These are phyloP conservation scores for Lanmaoa pseudosensibilis DNA, from an alignment of 768 basidiomycete species.

Conservation along the genomic window DNA sequence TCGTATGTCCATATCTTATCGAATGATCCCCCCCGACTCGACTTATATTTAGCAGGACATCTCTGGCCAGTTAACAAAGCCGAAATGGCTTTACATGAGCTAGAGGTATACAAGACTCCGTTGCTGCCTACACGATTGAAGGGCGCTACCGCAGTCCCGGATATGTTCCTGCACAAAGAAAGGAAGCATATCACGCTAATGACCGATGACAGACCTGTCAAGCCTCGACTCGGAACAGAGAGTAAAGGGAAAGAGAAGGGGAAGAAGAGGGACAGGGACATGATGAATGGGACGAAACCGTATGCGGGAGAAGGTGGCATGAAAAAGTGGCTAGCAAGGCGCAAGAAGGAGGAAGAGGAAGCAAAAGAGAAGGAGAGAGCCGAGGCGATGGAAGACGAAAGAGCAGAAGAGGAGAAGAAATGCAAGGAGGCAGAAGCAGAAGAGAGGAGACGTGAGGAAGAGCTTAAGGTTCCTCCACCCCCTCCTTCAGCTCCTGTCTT, in stretches of 20 bases:
- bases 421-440: slow-evolving; percentile 21
- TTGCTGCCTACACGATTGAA: slow-evolving; percentile 61
- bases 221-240: slow-evolving; percentile 48
- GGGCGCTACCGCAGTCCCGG: slow-evolving; percentile 47
- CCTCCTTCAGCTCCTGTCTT: slow-evolving; percentile 18
- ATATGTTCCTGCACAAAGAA: slow-evolving; percentile 61
- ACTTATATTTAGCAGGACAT: slow-evolving; percentile 24
- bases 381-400: slow-evolving; percentile 37
- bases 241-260: slow-evolving; percentile 36
- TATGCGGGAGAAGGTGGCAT: slow-evolving; percentile 79
- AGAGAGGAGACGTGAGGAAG: slow-evolving; percentile 18
- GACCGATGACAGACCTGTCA: slow-evolving; percentile 54
- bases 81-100: slow-evolving; percentile 66
- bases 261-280: slow-evolving; percentile 37
- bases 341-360: slow-evolving; percentile 57
- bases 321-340: slow-evolving; percentile 70
- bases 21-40: slow-evolving; percentile 12
- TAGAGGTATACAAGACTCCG: slow-evolving; percentile 79
- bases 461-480: slow-evolving; percentile 18
- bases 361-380: slow-evolving; percentile 38
- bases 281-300: slow-evolving; percentile 63
- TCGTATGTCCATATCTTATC: slow-evolving; percentile 26
- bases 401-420: slow-evolving; percentile 29
- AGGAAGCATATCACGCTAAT: slow-evolving; percentile 51
- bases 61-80: slow-evolving; percentile 49